Evolutionary conservation across 106 monocot species (phyloP).

Genomic region (Acorus calamus): DNA sequence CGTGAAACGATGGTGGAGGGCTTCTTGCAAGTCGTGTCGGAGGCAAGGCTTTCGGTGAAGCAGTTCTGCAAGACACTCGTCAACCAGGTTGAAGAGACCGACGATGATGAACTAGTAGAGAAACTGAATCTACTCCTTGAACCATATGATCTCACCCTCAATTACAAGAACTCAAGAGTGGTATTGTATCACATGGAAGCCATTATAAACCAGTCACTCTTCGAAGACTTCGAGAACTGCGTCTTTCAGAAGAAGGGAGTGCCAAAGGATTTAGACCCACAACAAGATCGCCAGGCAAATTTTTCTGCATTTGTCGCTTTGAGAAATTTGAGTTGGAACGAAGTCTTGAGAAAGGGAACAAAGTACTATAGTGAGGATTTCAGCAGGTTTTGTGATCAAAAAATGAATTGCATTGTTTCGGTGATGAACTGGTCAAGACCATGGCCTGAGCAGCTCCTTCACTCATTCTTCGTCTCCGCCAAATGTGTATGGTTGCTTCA

Average conservation of each 20-base stretch:
- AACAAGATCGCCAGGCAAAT: constrained; percentile 46
- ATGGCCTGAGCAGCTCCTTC: constrained; percentile 67
- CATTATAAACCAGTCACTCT: constrained; percentile 47
- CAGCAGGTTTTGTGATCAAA: constrained; percentile 76
- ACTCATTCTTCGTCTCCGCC: constrained; percentile 66
- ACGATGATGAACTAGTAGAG: constrained; percentile 16
- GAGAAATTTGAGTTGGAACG: constrained; percentile 81
- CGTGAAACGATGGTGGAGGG: constrained; percentile 90
- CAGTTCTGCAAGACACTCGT: constrained; percentile 76
- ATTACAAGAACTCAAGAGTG: constrained; percentile 27
- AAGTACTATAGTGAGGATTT: constrained; percentile 73
- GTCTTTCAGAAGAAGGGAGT: constrained; percentile 60
- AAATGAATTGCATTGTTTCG: constrained; percentile 58
- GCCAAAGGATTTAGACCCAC: constrained; percentile 58
- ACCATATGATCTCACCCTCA: constrained; percentile 23
- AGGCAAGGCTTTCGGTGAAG: constrained; percentile 75
- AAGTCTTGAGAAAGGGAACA: constrained; percentile 65
- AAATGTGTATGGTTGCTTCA: constrained; percentile 95
- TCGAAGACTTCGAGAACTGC: constrained; percentile 95
- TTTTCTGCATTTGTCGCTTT: constrained; percentile 73
- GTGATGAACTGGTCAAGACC: constrained; percentile 43
- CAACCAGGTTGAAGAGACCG: constrained; percentile 37
- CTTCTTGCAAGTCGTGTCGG: constrained; percentile 88
- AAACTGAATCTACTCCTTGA: constrained; percentile 45
- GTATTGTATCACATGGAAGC: constrained; percentile 73